These are phyloP conservation scores for Iberis amara DNA, from an alignment of 441 rosid species.

Conservation along the genomic window DNA sequence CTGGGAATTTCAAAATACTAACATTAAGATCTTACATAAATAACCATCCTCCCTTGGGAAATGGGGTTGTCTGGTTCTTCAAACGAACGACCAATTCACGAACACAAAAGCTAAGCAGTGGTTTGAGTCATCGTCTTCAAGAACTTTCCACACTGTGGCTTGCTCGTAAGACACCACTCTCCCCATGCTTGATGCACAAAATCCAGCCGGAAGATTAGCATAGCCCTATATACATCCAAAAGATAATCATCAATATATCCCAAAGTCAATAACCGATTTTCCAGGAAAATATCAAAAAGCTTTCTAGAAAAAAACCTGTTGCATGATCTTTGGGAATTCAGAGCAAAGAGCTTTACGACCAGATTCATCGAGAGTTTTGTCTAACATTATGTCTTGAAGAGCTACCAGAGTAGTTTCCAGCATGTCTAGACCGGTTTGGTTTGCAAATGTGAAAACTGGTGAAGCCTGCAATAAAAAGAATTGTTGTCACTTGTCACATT, in stretches of 20 bases:
- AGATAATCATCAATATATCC: not conserved
- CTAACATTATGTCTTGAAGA: slow-evolving; percentile 89
- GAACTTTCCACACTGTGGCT: slow-evolving; percentile 76
- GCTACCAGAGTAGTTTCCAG: slow-evolving; percentile 89
- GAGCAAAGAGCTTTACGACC: slow-evolving; percentile 72
- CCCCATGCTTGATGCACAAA: slow-evolving; percentile 82
- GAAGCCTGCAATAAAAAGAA: slow-evolving; percentile 47
- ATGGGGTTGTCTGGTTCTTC: slow-evolving; percentile 25
- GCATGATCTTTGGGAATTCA: slow-evolving; percentile 86
- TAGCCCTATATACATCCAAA: slow-evolving; percentile 42
- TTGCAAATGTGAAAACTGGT: slow-evolving; percentile 80
- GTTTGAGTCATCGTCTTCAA: slow-evolving; percentile 63
- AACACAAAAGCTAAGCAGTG: slow-evolving; percentile 84
- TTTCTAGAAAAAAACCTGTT: slow-evolving; percentile 47
- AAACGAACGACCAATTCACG: slow-evolving; percentile 81
- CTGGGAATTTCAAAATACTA: slow-evolving; percentile 15
- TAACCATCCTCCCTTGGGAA: slow-evolving; percentile 1
- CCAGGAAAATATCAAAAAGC: not conserved
- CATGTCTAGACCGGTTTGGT: slow-evolving; percentile 97
- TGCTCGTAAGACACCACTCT: slow-evolving; percentile 75
- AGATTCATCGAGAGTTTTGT: slow-evolving; percentile 74
- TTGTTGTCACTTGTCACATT: not conserved
- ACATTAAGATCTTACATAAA: slow-evolving; percentile 29
- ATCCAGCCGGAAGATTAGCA: slow-evolving; percentile 64
- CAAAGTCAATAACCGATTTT: not conserved